phyloP scores from a whole-genome alignment of 495 filamentous ascomycete genomes.

The Hypoxylon subgilvum region DNA sequence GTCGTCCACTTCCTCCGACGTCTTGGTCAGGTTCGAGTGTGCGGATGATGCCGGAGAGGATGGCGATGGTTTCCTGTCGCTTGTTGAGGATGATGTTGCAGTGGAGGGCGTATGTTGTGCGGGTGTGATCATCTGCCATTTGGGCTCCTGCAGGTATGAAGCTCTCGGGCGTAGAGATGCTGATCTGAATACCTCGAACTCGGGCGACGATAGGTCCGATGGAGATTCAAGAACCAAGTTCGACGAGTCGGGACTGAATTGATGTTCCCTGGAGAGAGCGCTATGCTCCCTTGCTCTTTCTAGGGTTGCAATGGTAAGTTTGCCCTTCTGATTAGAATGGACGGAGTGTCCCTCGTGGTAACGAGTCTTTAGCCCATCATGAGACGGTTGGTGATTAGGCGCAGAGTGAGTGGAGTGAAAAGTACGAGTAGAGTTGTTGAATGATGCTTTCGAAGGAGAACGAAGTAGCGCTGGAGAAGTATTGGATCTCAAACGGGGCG shows the following conservation, averaged over 20 bases:
- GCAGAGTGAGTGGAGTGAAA: too few species aligned
- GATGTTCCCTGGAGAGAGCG: constrained; percentile 14
- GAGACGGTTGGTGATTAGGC: constrained; percentile 1
- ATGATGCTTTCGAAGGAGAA: constrained; percentile 50
- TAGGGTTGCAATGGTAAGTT: constrained; percentile 34
- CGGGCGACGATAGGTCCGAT: constrained; percentile 34
- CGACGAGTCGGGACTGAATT: constrained; percentile 53
- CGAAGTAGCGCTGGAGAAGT: constrained; percentile 60
- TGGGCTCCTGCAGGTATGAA: constrained; percentile 49
- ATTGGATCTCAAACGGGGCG: constrained; percentile 62
- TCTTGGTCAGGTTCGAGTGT: constrained; percentile 37
- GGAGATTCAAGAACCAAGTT: constrained; percentile 57
- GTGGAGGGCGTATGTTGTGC: constrained; percentile 42
- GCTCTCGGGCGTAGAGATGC: constrained; percentile 36
- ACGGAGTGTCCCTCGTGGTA: constrained; percentile 7
- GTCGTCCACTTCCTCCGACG: constrained; percentile 46
- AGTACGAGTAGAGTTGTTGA: too few species aligned
- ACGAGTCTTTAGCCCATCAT: constrained; percentile 1
- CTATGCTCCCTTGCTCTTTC: constrained; percentile 25
- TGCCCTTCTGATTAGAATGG: constrained; percentile 26
- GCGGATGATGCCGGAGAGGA: constrained; percentile 42
- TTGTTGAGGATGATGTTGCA: constrained; percentile 31
- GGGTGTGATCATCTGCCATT: constrained; percentile 59
- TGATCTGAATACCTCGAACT: constrained; percentile 33
- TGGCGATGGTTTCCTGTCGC: constrained; percentile 41